phyloP scores from a whole-genome alignment of 139 green algal species.

The Micractinium conductrix region DNA sequence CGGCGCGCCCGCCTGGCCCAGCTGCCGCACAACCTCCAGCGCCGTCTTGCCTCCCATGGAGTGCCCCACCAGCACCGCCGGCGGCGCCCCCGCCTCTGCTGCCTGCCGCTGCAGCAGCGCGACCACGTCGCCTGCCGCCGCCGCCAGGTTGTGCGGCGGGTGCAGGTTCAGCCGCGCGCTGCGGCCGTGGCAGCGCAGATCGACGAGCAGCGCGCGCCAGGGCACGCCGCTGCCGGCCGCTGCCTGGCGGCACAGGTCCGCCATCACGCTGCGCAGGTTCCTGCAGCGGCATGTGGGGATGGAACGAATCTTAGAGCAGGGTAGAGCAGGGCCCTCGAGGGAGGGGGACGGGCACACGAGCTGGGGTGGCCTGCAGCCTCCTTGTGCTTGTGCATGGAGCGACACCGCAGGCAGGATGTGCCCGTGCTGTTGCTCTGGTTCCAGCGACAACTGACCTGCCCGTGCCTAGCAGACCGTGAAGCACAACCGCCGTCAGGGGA shows the following conservation, averaged over 20 bases:
- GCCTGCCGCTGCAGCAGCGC: slow-evolving; percentile 48
- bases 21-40: slow-evolving; percentile 62
- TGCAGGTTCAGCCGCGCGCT: slow-evolving; percentile 43
- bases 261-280: slow-evolving; percentile 32
- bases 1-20: slow-evolving; percentile 23
- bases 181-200: slow-evolving; percentile 75
- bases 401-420: not conserved
- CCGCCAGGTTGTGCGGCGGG: slow-evolving; percentile 73
- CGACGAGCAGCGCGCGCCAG: slow-evolving; percentile 70
- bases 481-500: not conserved
- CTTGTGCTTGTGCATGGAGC: not conserved
- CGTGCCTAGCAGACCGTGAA: slow-evolving; percentile 47
- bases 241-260: not conserved
- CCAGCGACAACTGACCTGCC: not conserved
- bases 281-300: too few species aligned
- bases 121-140: slow-evolving; percentile 74
- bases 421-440: too few species aligned
- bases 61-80: slow-evolving; percentile 70
- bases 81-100: slow-evolving; percentile 31
- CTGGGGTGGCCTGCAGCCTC: too few species aligned
- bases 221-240: slow-evolving; percentile 21
- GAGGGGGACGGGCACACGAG: too few species aligned
- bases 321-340: too few species aligned
- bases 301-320: too few species aligned
- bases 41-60: slow-evolving; percentile 83